These are phyloP conservation scores for Conticribra guillardii DNA, from an alignment of 108 stramenopile species.

Conservation along the genomic window DNA sequence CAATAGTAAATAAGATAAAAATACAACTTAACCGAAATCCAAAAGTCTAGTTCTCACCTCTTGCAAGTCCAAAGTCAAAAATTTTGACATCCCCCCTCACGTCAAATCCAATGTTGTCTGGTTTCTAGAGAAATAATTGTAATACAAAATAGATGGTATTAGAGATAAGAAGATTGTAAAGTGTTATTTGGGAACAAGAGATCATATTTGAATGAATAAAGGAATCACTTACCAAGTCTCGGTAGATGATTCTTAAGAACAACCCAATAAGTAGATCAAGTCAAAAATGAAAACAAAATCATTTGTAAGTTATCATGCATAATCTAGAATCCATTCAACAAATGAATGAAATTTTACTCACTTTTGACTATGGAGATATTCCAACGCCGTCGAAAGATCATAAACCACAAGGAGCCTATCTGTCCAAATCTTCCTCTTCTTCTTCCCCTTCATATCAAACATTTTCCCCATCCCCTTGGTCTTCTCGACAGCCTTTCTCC, in stretches of 20 bases:
- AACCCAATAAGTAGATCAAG: background rate
- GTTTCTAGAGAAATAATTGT: too few species aligned
- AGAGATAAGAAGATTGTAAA: background rate
- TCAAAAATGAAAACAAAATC: background rate
- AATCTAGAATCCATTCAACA: too few species aligned
- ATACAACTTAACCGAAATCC: background rate
- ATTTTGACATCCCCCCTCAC: slow-evolving; percentile 62
- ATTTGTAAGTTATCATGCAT: too few species aligned
- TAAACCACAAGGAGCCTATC: slow-evolving; percentile 76
- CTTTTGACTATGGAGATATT: slow-evolving; percentile 73
- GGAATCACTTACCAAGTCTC: slow-evolving; percentile 58
- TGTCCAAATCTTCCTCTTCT: slow-evolving; percentile 48
- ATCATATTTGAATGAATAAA: background rate
- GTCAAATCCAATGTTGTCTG: slow-evolving; percentile 51
- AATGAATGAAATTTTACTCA: slow-evolving; percentile 36
- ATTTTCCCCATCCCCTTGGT: slow-evolving; percentile 62
- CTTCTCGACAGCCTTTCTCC: slow-evolving; percentile 62
- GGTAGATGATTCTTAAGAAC: slow-evolving; percentile 66
- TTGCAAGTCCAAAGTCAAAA: slow-evolving; percentile 76
- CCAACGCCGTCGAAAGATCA: slow-evolving; percentile 77
- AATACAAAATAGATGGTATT: background rate
- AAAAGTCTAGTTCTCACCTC: slow-evolving; percentile 18
- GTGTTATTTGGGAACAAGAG: background rate
- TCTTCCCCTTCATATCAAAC: slow-evolving; percentile 71
- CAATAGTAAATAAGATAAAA: background rate